These are phyloP conservation scores for Hymenoscyphus fructigenus DNA, from an alignment of 2,329 filamentous ascomycete genomes.

Conservation along the genomic window DNA sequence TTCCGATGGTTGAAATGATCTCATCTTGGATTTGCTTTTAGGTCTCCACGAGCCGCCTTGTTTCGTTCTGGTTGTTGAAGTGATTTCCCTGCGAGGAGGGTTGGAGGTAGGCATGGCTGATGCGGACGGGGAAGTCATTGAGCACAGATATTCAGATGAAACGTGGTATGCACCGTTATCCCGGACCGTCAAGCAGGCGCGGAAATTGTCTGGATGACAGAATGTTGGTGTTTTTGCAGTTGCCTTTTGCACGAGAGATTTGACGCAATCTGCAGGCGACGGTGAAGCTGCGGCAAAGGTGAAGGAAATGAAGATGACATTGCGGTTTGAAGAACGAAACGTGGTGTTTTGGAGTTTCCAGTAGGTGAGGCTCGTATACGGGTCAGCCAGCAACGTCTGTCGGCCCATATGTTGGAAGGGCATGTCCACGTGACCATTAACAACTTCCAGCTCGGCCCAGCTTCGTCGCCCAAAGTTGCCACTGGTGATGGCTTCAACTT, in stretches of 20 bases:
- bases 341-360: background rate
- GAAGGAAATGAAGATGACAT: background rate
- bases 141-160: background rate
- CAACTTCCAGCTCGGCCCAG: background rate
- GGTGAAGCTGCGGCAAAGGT: background rate
- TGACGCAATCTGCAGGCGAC: background rate
- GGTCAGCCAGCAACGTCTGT: no score
- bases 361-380: background rate
- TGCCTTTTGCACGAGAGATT: background rate
- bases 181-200: background rate
- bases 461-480: background rate
- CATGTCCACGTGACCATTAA: background rate
- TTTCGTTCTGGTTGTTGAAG: background rate
- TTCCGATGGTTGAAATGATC: background rate
- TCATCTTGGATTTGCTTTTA: background rate
- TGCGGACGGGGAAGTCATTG: background rate
- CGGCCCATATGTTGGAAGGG: no score
- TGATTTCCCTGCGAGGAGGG: background rate
- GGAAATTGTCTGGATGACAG: constrained; percentile 1
- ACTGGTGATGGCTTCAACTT: background rate
- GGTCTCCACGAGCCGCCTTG: background rate
- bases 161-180: background rate
- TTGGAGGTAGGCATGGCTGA: background rate
- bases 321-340: background rate
- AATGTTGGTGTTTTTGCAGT: background rate